Evolutionary conservation across 257 asterid genomes (phyloP), one percentile per base, ranked within the genome.

Genomic region (Nicotiana undulata): DNA sequence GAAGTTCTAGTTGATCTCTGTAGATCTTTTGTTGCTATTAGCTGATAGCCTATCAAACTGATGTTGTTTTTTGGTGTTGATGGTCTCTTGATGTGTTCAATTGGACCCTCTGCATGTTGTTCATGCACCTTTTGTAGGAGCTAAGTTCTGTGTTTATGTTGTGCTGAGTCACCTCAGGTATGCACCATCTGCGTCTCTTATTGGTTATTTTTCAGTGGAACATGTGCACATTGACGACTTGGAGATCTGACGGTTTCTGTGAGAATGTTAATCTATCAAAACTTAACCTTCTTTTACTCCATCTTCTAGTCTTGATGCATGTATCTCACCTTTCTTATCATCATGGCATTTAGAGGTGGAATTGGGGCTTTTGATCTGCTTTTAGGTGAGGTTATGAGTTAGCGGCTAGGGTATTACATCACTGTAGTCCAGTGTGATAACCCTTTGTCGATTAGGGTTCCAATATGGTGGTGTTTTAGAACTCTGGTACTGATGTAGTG

Each of bases 21-120:
- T 89, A 63, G 91, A 89, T 88, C 81, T 81, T 82, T 87, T 86
- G 86, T 83, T 63, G 89, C 85, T 83, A 86, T 77, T 89, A 84
- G 90, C 86, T 81, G 94, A 81, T 83, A 81, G 82, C 85, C 66
- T 49, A 88, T 66, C 85, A 85, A 83, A 85, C 85, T 83, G 91
- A 74, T 82, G 89, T 84, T 76, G 84, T 85, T 63, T 80, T 81
- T 85, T 79, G 82, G 61, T n/a, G 83, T 88, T 84, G 87, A 85
- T 88, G 84, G 85, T 37, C 76, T 82, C 88, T 89, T 24, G 89
- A 91, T 75, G 90, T 77, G 89, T 86, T 63, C 87, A 65, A 90
- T 83, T 81, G 85, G 88, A 63, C 80, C 84, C 81, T 75, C 53
- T 80, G 84, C 80, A 44, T 79, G 81, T 78, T 49, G 83, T 77